Evolutionary conservation across 352 stramenopile species (phyloP), one percentile per base, ranked within the genome.

Genomic region (Pythium aphanidermatum): DNA sequence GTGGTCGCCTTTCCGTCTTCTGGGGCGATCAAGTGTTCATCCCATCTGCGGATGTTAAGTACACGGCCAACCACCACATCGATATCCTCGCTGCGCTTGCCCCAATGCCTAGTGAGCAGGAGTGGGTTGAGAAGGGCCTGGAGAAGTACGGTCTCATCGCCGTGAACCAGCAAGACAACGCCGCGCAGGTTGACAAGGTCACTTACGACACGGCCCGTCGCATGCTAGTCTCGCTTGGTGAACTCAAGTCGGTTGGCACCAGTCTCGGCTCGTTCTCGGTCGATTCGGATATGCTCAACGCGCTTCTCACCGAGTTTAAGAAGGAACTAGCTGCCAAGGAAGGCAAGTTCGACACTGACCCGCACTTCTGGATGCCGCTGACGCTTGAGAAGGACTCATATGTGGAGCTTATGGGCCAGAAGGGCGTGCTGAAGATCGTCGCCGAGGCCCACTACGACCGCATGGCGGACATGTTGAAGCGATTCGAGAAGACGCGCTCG

Each of bases 21-120:
- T 99, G 96, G 96, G 96, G 96, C 27, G 96, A 99, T 70, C 96
- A 99, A 74, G 94, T 99, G 21, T 98, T 99, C 71, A 94, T 99
- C 50, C 95, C 96, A 13, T 96, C 88, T 21, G 87, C 86, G 10
- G 58, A 76, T 12, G 95, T 97, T 52, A 73, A 92, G 48, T 98
- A 98, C 79, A 69, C 71, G 41, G 82, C 92, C n/a, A 93, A 87
- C 35, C 87, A 98, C 63, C 95, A 98, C 72, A 95, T 97, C 21
- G 95, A 99, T 63, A 99, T 99, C 63, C 82, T 99, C 43, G 97
- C 95, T 27, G 96, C 92, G 17, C 70, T 98, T 20, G 85, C 84
- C 6, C 83, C 86, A 0, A 97, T 97, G 91, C 94, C 95, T 2
- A 82, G 74, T 4, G 86, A 91, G 42, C 63, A 96, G 47, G 88